Conservation (phyloP, 106 monocot species). For the Vanilla planifolia region DNA sequence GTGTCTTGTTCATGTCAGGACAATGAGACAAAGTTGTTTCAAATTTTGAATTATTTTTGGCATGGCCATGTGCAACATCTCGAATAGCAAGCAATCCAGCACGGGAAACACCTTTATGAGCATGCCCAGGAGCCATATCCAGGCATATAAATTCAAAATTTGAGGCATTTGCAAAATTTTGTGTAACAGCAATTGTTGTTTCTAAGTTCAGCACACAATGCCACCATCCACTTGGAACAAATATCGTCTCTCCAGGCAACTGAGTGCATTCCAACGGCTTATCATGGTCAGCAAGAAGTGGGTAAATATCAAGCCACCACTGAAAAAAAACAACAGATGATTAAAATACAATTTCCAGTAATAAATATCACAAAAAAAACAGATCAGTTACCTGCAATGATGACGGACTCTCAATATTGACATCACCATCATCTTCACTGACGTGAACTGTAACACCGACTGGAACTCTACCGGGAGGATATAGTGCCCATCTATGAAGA, state of each 20-base stretch:
- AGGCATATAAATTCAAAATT: constrained; percentile 88
- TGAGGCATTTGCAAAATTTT: constrained; percentile 81
- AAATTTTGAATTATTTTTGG: constrained; percentile 3
- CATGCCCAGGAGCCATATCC: constrained; percentile 88
- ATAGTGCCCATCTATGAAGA: constrained; percentile 85
- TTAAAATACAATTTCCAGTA: not conserved
- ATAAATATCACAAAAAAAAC: not conserved
- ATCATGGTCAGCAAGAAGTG: constrained; percentile 80
- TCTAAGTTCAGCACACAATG: constrained; percentile 97
- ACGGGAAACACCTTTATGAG: constrained; percentile 91
- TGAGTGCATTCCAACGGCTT: constrained; percentile 96
- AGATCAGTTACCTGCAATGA: constrained; percentile 71
- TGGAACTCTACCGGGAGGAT: constrained; percentile 95
- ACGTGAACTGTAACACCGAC: constrained; percentile 94
- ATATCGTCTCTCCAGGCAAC: constrained; percentile 91
- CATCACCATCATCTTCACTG: constrained; percentile 96
- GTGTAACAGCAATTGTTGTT: constrained; percentile 89
- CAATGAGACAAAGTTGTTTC: constrained; percentile 26
- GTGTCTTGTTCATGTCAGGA: constrained; percentile 36
- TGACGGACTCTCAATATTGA: constrained; percentile 84
- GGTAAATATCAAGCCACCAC: constrained; percentile 99
- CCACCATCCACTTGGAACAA: constrained; percentile 99
- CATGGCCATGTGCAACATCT: constrained; percentile 15
- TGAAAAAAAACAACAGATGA: constrained; percentile 22
- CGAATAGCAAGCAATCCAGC: constrained; percentile 84